Base-by-base conservation (phyloP, 192 early-diverging fungal genomes). In the Paraglomus brasilianum region DNA sequence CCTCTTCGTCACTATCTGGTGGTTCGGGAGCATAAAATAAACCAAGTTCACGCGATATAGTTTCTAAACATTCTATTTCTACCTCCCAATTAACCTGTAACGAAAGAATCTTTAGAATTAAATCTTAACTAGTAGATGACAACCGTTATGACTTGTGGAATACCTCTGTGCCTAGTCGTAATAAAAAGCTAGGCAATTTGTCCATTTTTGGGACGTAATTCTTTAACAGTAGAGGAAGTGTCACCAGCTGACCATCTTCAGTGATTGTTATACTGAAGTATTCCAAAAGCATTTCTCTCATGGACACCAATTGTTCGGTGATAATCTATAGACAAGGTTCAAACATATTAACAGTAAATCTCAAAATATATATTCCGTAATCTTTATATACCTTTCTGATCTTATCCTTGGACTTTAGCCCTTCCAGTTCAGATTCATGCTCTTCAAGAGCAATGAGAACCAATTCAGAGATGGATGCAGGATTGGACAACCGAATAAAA, bases 1-100 rank as follows among this genome's bases (percentile, higher is more conserved):
- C 30, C 19, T 46, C 69, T 30, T 59, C 30, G 60, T 36, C 13
- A 22, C 52, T 19, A 2, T 66, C 13, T 2, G 83, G 80, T 30
- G 86, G 78, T 46, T 87, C 87, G 0, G 84, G 75, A 22, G 76
- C 71, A 68, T 83, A 90, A 30, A 95, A 88, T 19, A 81, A 74
- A 11, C 86, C 88, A 4, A 95, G 40, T 74, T 90, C 92, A 30
- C 83, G 78, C 22, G 81, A 73, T 61, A 98, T 63, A 0, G 82
- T 76, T 15, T 88, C 83, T 72, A 98, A 96, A 69, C 95, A 98
- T n/a, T 71, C 69, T 72, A 87, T 87, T 75, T 98, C 96, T 5
- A 76, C 79, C 9, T 85, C 82, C 94, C 94, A 98, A 66, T 95
- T 83, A 38, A 95, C 90, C 82, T 88, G 52, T 14, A 24, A 0